phyloP scores from a whole-genome alignment of 495 filamentous ascomycete species.

The Hyaloscypha hepaticicola region DNA sequence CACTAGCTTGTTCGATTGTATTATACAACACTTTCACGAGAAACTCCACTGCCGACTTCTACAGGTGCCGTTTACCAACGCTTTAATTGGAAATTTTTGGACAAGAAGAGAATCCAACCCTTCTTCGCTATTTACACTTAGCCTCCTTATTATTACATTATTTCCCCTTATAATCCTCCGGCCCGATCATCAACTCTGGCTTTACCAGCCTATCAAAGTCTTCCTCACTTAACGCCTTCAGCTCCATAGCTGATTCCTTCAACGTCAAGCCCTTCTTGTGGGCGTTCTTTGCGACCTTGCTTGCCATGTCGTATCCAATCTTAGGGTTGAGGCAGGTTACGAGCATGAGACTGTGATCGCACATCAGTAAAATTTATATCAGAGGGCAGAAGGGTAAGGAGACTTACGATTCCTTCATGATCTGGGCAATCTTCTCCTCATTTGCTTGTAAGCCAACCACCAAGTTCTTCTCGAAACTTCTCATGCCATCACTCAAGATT shows the following conservation, averaged over 20 bases:
- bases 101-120: too few species aligned
- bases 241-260: constrained; percentile 90
- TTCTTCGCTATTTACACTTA: neutral
- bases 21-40: too few species aligned
- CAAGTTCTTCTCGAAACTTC: constrained; percentile 89
- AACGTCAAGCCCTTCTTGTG: constrained; percentile 97
- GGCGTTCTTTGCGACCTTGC: constrained; percentile 97
- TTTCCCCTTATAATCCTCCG: constrained; percentile 47
- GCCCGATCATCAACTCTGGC: constrained; percentile 96
- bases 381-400: neutral
- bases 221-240: constrained; percentile 83
- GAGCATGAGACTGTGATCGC: constrained; percentile 80
- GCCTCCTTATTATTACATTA: neutral
- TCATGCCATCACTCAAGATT: constrained; percentile 88
- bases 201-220: constrained; percentile 90
- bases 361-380: neutral
- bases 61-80: too few species aligned
- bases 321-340: constrained; percentile 98
- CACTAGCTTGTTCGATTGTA: too few species aligned
- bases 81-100: too few species aligned
- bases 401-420: constrained; percentile 79
- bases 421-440: constrained; percentile 80
- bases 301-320: constrained; percentile 98
- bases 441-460: constrained; percentile 88
- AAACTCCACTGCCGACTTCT: too few species aligned